phyloP scores from a whole-genome alignment of 306 rosid genomes.

The Cucurbita moschata region DNA sequence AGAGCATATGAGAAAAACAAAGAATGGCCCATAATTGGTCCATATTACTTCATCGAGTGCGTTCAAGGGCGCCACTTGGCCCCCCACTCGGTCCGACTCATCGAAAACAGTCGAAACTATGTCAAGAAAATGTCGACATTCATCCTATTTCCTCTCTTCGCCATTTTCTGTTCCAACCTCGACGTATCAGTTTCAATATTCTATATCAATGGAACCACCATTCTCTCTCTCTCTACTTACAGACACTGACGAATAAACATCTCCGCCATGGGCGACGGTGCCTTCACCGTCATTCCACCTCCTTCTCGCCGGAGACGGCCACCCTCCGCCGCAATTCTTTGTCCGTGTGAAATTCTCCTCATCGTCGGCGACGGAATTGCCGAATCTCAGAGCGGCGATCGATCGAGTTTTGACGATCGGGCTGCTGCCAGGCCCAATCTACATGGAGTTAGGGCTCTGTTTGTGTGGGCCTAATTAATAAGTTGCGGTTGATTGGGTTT shows the following conservation, averaged over 20 bases:
- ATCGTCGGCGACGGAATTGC: neutral
- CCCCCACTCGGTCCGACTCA: neutral
- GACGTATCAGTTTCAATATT: neutral
- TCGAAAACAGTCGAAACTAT: neutral
- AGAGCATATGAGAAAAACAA: too few species aligned
- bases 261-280: neutral
- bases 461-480: neutral
- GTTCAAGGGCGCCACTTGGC: neutral
- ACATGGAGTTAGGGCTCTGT: neutral
- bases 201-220: neutral
- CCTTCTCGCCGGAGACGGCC: neutral
- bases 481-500: neutral
- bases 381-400: neutral
- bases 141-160: neutral
- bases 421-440: neutral
- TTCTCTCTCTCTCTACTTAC: neutral
- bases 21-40: neutral
- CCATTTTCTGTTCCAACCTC: neutral
- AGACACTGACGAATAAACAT: neutral
- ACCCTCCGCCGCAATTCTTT: neutral
- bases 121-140: constrained; percentile 52
- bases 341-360: neutral
- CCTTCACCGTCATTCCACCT: neutral
- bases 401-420: neutral
- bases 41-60: neutral